phyloP scores from a whole-genome alignment of 768 basidiomycete species.

The Sporobolomyces phaffii region DNA sequence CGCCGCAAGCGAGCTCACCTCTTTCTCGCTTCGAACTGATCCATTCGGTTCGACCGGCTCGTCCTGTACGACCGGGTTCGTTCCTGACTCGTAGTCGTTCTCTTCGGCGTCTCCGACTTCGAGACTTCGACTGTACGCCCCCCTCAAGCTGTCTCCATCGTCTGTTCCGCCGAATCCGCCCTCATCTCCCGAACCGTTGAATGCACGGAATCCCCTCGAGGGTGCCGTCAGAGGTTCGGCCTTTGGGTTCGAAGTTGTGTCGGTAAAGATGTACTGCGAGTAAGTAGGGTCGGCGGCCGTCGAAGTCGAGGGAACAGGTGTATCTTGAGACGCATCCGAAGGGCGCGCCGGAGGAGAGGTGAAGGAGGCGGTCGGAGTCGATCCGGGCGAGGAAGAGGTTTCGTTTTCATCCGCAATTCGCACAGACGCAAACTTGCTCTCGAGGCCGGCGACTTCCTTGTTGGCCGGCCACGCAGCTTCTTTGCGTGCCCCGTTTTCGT shows the following conservation, averaged over 20 bases:
- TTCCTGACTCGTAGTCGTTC: constrained; percentile 7
- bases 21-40: background rate
- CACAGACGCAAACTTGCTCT: constrained; percentile 11
- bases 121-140: constrained; percentile 30
- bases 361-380: background rate
- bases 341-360: background rate
- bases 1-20: background rate
- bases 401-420: background rate
- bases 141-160: constrained; percentile 33
- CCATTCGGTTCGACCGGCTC: background rate
- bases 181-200: constrained; percentile 29
- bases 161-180: constrained; percentile 28
- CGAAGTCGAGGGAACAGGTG: background rate
- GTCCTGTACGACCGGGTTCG: background rate
- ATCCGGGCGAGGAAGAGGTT: background rate
- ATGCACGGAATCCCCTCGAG: constrained; percentile 21
- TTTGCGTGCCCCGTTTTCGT: background rate
- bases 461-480: constrained; percentile 22
- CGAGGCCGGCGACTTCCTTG: constrained; percentile 11
- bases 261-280: constrained; percentile 31
- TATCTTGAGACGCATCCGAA: background rate
- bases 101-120: constrained; percentile 20
- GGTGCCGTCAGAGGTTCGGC: background rate
- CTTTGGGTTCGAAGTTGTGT: background rate
- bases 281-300: constrained; percentile 6